phyloP scores from a whole-genome alignment of 352 stramenopile genomes.

The Pythium graminicola region DNA sequence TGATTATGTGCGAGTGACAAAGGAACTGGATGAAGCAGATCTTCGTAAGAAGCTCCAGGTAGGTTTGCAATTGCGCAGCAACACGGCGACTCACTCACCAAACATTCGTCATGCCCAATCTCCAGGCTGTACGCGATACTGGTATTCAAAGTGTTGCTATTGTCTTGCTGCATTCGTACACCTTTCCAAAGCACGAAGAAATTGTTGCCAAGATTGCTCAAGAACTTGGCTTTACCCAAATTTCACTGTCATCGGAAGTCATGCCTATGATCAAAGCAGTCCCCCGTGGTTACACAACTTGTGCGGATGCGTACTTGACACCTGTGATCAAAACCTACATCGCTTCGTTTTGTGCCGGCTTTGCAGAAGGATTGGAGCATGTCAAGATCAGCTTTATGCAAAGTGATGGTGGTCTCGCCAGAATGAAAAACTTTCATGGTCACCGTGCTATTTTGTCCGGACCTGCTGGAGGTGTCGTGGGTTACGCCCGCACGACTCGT shows the following conservation, averaged over 20 bases:
- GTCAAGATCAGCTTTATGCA: slow-evolving; percentile 98
- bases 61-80: neutral
- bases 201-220: slow-evolving; percentile 83
- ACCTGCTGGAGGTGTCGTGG: slow-evolving; percentile 93
- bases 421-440: slow-evolving; percentile 91
- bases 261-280: slow-evolving; percentile 99
- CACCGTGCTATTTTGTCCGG: slow-evolving; percentile 92
- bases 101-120: too few species aligned
- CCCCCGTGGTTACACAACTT: slow-evolving; percentile 94
- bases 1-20: slow-evolving; percentile 83
- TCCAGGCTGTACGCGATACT: slow-evolving; percentile 30
- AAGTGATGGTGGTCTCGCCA: slow-evolving; percentile 96
- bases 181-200: slow-evolving; percentile 92
- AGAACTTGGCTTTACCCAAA: slow-evolving; percentile 93
- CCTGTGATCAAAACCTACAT: slow-evolving; percentile 98
- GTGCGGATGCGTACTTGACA: slow-evolving; percentile 97
- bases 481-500: slow-evolving; percentile 93
- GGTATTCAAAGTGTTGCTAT: slow-evolving; percentile 94
- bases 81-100: too few species aligned
- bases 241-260: slow-evolving; percentile 86
- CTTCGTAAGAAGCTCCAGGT: slow-evolving; percentile 73
- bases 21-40: slow-evolving; percentile 70
- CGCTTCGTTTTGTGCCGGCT: slow-evolving; percentile 94
- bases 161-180: slow-evolving; percentile 94
- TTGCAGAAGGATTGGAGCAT: slow-evolving; percentile 86